A percentile compares a stretch with the other conserved stretches of the same genome.
Conservation (phyloP, 2,329 filamentous ascomycete genomes). For the Geosmithia morbida region DNA sequence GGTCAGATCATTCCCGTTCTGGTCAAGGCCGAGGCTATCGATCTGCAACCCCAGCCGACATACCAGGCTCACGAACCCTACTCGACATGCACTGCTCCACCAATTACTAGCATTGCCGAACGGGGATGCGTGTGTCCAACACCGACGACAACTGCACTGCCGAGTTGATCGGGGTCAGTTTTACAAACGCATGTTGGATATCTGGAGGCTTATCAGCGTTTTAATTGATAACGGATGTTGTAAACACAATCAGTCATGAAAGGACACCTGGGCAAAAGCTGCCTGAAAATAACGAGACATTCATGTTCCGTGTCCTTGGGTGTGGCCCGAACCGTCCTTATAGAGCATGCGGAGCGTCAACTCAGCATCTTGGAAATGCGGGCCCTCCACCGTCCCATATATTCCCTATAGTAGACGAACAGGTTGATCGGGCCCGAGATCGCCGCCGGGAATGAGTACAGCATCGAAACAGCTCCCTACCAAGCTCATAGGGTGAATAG, state of each 20-base stretch:
- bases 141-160: not conserved
- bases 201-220: not conserved
- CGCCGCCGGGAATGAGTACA: too few species aligned
- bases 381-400: too few species aligned
- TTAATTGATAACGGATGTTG: not conserved
- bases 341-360: too few species aligned
- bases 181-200: not conserved
- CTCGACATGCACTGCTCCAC: conserved; percentile 27
- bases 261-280: too few species aligned
- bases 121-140: conserved; percentile 26
- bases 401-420: too few species aligned
- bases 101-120: conserved; percentile 24
- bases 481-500: not conserved
- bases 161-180: not conserved
- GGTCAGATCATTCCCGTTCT: conserved; percentile 55
- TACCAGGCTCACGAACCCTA: conserved; percentile 20
- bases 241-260: too few species aligned
- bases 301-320: too few species aligned
- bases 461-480: too few species aligned
- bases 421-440: too few species aligned
- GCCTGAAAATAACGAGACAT: too few species aligned
- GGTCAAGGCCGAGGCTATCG: conserved; percentile 38
- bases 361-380: too few species aligned
- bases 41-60: conserved; percentile 12
- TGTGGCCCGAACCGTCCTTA: too few species aligned